Conservation (phyloP, 495 filamentous ascomycete species). For the Aspergillus hancockii region DNA sequence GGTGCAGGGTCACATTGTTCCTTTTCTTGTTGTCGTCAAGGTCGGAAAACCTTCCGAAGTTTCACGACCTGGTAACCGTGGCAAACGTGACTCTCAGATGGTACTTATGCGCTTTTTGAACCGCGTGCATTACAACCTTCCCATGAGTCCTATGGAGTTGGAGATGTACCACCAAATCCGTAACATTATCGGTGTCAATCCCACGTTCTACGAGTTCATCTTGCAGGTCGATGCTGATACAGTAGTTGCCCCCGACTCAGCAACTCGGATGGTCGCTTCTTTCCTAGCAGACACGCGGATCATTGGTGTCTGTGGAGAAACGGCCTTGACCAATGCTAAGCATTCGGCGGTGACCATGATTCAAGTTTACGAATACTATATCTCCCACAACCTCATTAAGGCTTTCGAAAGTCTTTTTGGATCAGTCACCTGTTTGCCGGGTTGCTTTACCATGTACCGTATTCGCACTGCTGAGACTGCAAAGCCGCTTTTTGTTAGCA, state of each 20-base stretch:
- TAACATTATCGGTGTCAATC: constrained; percentile 98
- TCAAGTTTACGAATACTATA: constrained; percentile 99
- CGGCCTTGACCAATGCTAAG: constrained; percentile 88
- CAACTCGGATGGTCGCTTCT: constrained; percentile 86
- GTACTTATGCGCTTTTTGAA: constrained; percentile 97
- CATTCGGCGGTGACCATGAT: constrained; percentile 96
- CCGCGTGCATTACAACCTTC: constrained; percentile 91
- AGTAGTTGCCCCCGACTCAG: constrained; percentile 86
- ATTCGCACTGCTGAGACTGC: constrained; percentile 90
- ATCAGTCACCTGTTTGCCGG: constrained; percentile 94
- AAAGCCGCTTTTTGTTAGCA: constrained; percentile 93
- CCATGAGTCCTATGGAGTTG: constrained; percentile 95
- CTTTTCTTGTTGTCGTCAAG: constrained; percentile 96
- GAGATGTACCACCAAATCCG: constrained; percentile 99
- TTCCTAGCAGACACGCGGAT: constrained; percentile 90
- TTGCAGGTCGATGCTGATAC: constrained; percentile 98
- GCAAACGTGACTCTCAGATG: constrained; percentile 99
- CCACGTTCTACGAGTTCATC: constrained; percentile 97
- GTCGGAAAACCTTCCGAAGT: constrained; percentile 97
- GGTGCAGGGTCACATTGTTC: constrained; percentile 96
- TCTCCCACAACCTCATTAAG: constrained; percentile 96
- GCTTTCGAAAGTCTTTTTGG: constrained; percentile 99
- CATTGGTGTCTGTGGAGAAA: constrained; percentile 94
- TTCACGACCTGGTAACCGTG: constrained; percentile 93
- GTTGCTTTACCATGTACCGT: constrained; percentile 98